Evolutionary conservation across 2,329 filamentous ascomycete genomes (phyloP).

Genomic region (Fusarium protoensiforme): DNA sequence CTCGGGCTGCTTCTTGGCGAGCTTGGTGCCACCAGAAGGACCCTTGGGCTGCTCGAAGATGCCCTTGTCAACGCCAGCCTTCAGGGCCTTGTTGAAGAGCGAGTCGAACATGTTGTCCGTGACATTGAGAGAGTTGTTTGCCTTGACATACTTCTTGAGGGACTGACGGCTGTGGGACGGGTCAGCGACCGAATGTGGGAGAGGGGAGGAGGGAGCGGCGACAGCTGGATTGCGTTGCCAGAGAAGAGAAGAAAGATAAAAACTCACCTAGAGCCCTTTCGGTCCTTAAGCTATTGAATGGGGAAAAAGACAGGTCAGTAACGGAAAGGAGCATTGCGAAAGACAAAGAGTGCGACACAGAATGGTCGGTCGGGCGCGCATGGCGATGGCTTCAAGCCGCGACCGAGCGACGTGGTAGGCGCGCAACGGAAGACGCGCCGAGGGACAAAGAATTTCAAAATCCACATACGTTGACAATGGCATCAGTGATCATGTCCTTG

Average conservation of each 20-base stretch:
- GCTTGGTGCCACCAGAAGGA: slow-evolving; percentile 90
- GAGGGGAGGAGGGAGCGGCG: background rate
- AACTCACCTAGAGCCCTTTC: slow-evolving; percentile 64
- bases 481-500: slow-evolving; percentile 73
- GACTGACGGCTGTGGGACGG: slow-evolving; percentile 61
- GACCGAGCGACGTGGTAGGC: slow-evolving; percentile 35
- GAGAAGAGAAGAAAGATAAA: slow-evolving; percentile 1
- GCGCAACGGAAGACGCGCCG: slow-evolving; percentile 50
- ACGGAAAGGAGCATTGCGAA: slow-evolving; percentile 45
- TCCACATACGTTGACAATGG: slow-evolving; percentile 67
- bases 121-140: slow-evolving; percentile 62
- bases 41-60: slow-evolving; percentile 93
- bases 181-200: slow-evolving; percentile 22
- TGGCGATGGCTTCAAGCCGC: slow-evolving; percentile 38
- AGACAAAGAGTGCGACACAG: slow-evolving; percentile 13
- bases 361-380: slow-evolving; percentile 18
- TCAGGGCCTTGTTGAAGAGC: slow-evolving; percentile 88
- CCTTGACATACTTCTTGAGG: slow-evolving; percentile 70
- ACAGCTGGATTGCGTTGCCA: slow-evolving; percentile 13
- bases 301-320: slow-evolving; percentile 54
- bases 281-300: slow-evolving; percentile 66
- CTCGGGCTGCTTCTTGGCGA: slow-evolving; percentile 78
- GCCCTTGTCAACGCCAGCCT: slow-evolving; percentile 85
- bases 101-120: slow-evolving; percentile 70
- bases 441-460: slow-evolving; percentile 36